Evolutionary conservation across 108 stramenopile species (phyloP).

Genomic region (Cylindrotheca closterium): DNA sequence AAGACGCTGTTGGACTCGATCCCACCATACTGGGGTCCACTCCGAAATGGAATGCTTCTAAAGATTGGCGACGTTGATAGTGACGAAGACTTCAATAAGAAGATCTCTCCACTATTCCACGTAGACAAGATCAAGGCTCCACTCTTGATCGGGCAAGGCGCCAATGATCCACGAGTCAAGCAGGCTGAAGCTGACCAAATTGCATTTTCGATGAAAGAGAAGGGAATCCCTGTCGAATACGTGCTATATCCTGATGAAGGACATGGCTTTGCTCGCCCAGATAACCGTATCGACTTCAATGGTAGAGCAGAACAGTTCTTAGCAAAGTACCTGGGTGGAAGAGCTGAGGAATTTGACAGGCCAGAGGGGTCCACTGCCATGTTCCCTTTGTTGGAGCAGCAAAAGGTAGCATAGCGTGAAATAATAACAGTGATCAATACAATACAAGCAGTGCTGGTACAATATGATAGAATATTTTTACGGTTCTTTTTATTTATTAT

Average conservation of each 20-base stretch:
- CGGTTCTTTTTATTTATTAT: too few species aligned
- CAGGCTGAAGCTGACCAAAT: constrained; percentile 70
- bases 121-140: constrained; percentile 64
- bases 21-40: constrained; percentile 62
- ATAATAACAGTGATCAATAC: too few species aligned
- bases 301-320: constrained; percentile 39
- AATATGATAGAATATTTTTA: too few species aligned
- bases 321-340: constrained; percentile 14
- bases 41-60: constrained; percentile 53
- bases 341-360: constrained; percentile 21
- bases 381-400: constrained; percentile 19
- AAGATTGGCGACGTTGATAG: constrained; percentile 67
- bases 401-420: too few species aligned
- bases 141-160: constrained; percentile 66
- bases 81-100: constrained; percentile 58
- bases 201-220: constrained; percentile 57
- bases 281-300: constrained; percentile 65
- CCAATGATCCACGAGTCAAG: constrained; percentile 69
- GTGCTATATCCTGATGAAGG: constrained; percentile 70
- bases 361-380: constrained; percentile 15
- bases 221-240: constrained; percentile 66
- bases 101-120: constrained; percentile 66
- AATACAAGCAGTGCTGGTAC: too few species aligned
- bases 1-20: constrained; percentile 59
- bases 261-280: constrained; percentile 58